Conservation (phyloP, 192 early-diverging fungal genomes). For the Mortierella hygrophila region DNA sequence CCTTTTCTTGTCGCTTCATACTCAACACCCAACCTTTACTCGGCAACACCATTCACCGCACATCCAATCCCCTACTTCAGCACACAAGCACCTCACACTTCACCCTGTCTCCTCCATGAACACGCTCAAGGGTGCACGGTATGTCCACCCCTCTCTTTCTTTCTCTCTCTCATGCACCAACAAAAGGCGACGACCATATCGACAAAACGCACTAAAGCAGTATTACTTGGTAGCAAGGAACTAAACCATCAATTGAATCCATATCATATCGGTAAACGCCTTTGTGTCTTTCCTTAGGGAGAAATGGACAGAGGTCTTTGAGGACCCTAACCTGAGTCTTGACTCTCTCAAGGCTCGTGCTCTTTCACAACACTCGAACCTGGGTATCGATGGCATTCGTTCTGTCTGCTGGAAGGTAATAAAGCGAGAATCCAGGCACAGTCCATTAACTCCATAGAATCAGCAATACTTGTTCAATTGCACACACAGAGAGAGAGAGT, state of each 20-base stretch:
- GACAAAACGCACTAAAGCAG: neutral
- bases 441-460: neutral
- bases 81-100: neutral
- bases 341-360: conserved; percentile 61
- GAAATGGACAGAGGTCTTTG: conserved; percentile 67
- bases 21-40: neutral
- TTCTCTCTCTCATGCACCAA: neutral
- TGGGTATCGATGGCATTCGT: conserved; percentile 64
- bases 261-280: neutral
- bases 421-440: neutral
- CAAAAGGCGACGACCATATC: too few species aligned
- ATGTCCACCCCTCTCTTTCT: neutral
- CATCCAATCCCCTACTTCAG: neutral
- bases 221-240: neutral
- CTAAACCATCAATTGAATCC: neutral
- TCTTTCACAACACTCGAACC: conserved; percentile 53
- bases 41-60: neutral
- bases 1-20: neutral
- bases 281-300: conserved; percentile 11
- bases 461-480: neutral
- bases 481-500: neutral
- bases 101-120: conserved; percentile 20
- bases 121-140: conserved; percentile 52
- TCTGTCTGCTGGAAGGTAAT: conserved; percentile 74
- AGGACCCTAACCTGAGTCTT: conserved; percentile 60